Conservation (phyloP, 2,329 filamentous ascomycete genomes). For the Sporothrix luriei region DNA sequence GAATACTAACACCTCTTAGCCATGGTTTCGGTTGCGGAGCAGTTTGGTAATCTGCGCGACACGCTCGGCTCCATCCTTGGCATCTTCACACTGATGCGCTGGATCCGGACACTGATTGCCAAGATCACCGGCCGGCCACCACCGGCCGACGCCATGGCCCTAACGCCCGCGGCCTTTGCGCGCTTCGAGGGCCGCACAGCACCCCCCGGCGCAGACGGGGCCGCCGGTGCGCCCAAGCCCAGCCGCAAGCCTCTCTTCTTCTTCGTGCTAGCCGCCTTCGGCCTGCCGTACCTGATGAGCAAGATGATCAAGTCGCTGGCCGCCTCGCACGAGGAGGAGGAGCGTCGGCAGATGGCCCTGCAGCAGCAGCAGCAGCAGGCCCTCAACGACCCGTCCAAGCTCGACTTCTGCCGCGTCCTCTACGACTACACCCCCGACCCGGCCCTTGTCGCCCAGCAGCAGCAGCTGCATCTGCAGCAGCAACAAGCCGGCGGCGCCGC, state of each 20-base stretch:
- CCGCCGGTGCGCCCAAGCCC: slow-evolving; percentile 62
- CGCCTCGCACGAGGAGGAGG: slow-evolving; percentile 80
- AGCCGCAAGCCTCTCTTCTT: slow-evolving; percentile 96
- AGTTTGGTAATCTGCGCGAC: slow-evolving; percentile 90
- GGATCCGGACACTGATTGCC: slow-evolving; percentile 87
- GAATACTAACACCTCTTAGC: slow-evolving; percentile 54
- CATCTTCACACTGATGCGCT: slow-evolving; percentile 93
- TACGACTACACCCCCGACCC: slow-evolving; percentile 84
- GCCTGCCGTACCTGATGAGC: slow-evolving; percentile 93
- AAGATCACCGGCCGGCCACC: slow-evolving; percentile 90
- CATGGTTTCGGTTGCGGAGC: slow-evolving; percentile 97
- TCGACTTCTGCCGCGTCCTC: slow-evolving; percentile 93
- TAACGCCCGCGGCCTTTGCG: slow-evolving; percentile 90
- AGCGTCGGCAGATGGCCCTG: slow-evolving; percentile 59
- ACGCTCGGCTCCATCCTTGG: slow-evolving; percentile 91
- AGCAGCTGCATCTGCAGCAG: slow-evolving; percentile 20
- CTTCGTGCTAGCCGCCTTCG: slow-evolving; percentile 92
- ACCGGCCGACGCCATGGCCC: slow-evolving; percentile 80
- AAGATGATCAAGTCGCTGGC: slow-evolving; percentile 89
- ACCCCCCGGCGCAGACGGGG: slow-evolving; percentile 58
- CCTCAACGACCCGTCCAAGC: slow-evolving; percentile 79
- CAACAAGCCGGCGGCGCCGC: background rate
- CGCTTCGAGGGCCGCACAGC: slow-evolving; percentile 73
- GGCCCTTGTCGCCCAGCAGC: slow-evolving; percentile 30
- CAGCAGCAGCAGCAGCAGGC: slow-evolving; percentile 56